Percentiles rank a stretch among this genome's conserved stretches.
phyloP scores from a whole-genome alignment of 2,329 filamentous ascomycete genomes.

The Verticillium nubilum region DNA sequence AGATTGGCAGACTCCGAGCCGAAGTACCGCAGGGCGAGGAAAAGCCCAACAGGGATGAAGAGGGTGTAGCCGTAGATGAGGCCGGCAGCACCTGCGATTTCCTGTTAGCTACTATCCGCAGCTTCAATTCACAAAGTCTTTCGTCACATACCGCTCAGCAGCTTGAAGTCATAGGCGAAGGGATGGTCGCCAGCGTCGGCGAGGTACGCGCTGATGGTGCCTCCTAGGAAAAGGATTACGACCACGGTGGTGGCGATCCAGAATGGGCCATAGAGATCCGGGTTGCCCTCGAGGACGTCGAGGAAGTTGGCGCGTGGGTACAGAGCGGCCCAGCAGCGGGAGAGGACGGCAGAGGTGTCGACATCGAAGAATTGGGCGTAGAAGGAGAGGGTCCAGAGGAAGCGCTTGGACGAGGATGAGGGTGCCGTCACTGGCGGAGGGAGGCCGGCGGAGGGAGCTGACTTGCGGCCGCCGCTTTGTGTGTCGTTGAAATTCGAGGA shows the following conservation, averaged over 20 bases:
- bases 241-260: conserved; percentile 99
- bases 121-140: background rate
- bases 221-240: conserved; percentile 89
- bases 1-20: conserved; percentile 89
- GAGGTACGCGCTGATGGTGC: conserved; percentile 90
- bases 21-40: conserved; percentile 89
- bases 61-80: conserved; percentile 94
- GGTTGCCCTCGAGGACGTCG: conserved; percentile 93
- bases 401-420: conserved; percentile 59
- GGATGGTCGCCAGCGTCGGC: conserved; percentile 61
- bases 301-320: conserved; percentile 93
- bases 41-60: conserved; percentile 78
- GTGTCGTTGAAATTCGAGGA: conserved; percentile 74
- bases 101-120: conserved; percentile 2
- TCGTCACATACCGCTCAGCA: conserved; percentile 66
- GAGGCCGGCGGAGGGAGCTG: conserved; percentile 41
- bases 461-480: conserved; percentile 42
- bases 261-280: conserved; percentile 93
- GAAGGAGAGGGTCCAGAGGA: conserved; percentile 87
- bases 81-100: conserved; percentile 65
- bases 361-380: conserved; percentile 99
- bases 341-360: conserved; percentile 83
- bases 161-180: conserved; percentile 86
- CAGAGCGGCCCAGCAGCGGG: conserved; percentile 81
- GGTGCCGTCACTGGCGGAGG: conserved; percentile 52